A percentile compares a stretch with the other conserved stretches of the same genome.
Conservation (phyloP, 352 stramenopile species). For the Pythium rishiriense region DNA sequence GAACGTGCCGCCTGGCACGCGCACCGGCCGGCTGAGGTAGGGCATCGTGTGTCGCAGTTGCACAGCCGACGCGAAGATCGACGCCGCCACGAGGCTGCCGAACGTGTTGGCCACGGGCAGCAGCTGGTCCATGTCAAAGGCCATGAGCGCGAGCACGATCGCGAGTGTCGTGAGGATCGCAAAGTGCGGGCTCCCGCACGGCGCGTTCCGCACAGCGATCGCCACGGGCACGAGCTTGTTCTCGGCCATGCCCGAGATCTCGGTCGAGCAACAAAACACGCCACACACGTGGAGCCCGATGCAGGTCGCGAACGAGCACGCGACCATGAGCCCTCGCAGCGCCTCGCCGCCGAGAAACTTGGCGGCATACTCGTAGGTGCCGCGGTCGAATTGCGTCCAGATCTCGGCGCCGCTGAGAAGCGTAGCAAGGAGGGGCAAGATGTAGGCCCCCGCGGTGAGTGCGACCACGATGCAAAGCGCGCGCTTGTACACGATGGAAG, state of each 20-base stretch:
- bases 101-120: constrained; percentile 85
- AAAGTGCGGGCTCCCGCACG: constrained; percentile 29
- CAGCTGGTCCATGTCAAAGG: constrained; percentile 45
- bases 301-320: constrained; percentile 72
- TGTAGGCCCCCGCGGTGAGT: constrained; percentile 62
- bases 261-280: constrained; percentile 83
- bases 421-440: constrained; percentile 77
- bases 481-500: constrained; percentile 64
- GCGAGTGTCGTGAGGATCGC: constrained; percentile 20
- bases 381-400: constrained; percentile 17
- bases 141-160: constrained; percentile 24
- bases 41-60: constrained; percentile 59
- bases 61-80: constrained; percentile 83
- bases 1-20: constrained; percentile 22
- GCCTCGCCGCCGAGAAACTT: constrained; percentile 2
- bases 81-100: constrained; percentile 62
- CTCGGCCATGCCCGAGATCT: constrained; percentile 75
- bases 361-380: constrained; percentile 17
- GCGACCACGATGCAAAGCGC: constrained; percentile 50
- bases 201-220: constrained; percentile 48
- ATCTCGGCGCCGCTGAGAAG: constrained; percentile 35
- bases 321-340: constrained; percentile 55
- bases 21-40: constrained; percentile 40
- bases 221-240: constrained; percentile 71
- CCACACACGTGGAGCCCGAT: constrained; percentile 87